phyloP scores from a whole-genome alignment of 73 alveolate species.

The Uronychia setigera region DNA sequence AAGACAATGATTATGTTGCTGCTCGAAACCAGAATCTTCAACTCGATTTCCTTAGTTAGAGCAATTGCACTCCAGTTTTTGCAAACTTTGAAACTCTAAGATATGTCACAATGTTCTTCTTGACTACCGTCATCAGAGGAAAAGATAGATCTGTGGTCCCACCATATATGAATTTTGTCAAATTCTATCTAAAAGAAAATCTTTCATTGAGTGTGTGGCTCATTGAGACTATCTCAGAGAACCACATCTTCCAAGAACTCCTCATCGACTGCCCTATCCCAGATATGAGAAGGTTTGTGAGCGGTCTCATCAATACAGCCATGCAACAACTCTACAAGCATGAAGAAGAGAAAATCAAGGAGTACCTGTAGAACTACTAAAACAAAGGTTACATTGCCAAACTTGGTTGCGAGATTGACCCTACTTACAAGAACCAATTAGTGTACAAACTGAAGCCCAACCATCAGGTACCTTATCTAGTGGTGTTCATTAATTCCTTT shows the following conservation, averaged over 20 bases:
- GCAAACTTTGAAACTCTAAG: conserved; percentile 16
- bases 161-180: conserved; percentile 25
- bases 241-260: conserved; percentile 48
- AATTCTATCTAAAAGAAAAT: conserved; percentile 23
- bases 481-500: conserved; percentile 33
- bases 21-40: conserved; percentile 27
- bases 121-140: conserved; percentile 64
- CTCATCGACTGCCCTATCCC: conserved; percentile 69
- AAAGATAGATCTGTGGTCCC: conserved; percentile 55
- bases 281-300: conserved; percentile 61
- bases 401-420: neutral
- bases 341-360: conserved; percentile 25
- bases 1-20: conserved; percentile 15
- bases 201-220: conserved; percentile 42
- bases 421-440: neutral
- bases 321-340: conserved; percentile 18
- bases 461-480: conserved; percentile 25
- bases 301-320: conserved; percentile 62
- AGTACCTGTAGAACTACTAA: neutral
- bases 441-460: neutral
- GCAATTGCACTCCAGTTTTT: neutral
- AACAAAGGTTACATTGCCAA: neutral
- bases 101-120: conserved; percentile 46
- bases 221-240: conserved; percentile 49
- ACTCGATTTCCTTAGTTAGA: neutral